These are phyloP conservation scores for Colletotrichum lentis DNA, from an alignment of 2,329 filamentous ascomycete species.

Conservation along the genomic window DNA sequence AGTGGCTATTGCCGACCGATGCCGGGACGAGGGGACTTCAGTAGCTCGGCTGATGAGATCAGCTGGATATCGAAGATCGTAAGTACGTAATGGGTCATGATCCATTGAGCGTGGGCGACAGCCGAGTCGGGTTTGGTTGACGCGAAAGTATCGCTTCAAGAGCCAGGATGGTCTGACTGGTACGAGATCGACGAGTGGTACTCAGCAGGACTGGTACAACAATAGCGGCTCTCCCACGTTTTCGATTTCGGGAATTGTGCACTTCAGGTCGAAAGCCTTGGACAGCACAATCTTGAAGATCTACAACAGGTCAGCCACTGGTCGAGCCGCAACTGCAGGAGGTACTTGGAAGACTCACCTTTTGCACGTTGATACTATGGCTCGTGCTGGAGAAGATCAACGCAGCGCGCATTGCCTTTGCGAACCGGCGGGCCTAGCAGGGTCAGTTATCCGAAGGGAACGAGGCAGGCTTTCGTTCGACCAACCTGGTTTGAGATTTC, in stretches of 20 bases:
- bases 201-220: conserved; percentile 76
- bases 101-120: conserved; percentile 33
- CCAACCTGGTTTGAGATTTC: conserved; percentile 94
- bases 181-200: background rate
- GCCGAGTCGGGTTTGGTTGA: conserved; percentile 13
- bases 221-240: conserved; percentile 95
- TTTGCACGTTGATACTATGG: conserved; percentile 99
- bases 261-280: conserved; percentile 98
- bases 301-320: conserved; percentile 55
- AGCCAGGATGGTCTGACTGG: conserved; percentile 13
- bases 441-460: background rate
- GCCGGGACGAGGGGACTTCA: conserved; percentile 5
- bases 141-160: background rate
- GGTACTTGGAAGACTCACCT: conserved; percentile 61
- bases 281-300: conserved; percentile 99
- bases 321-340: background rate
- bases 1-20: background rate
- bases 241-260: conserved; percentile 98
- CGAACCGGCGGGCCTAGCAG: conserved; percentile 85
- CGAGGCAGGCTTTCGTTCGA: conserved; percentile 7
- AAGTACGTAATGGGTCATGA: conserved; percentile 39
- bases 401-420: conserved; percentile 97
- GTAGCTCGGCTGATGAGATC: conserved; percentile 30
- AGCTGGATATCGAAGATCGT: conserved; percentile 35
- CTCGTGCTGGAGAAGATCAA: conserved; percentile 99